These are phyloP conservation scores for Flaveria linearis DNA, from an alignment of 129 eudicot genomes.

Conservation along the genomic window DNA sequence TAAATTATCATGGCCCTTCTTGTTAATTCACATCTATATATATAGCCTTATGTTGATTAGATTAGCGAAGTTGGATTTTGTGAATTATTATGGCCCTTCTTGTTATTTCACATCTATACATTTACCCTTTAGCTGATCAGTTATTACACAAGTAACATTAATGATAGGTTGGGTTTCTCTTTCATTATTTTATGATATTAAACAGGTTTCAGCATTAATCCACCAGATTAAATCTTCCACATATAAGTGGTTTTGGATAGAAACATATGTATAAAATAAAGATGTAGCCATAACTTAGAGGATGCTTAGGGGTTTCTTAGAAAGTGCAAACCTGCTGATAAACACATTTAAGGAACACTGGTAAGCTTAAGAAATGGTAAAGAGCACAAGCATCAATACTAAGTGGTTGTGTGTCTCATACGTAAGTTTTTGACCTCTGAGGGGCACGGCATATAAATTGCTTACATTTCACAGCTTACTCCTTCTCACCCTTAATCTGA, in stretches of 20 bases:
- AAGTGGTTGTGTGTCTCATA: no score
- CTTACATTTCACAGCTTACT: background rate
- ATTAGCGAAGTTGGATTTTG: background rate
- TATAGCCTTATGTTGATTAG: no score
- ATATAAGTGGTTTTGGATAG: background rate
- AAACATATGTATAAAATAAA: background rate
- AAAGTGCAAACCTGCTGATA: background rate
- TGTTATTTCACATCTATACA: background rate
- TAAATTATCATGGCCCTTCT: no score
- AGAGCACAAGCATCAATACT: no score
- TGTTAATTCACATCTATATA: no score
- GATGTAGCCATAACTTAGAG: background rate
- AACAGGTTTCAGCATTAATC: background rate
- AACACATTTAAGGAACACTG: background rate
- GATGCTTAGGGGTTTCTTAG: background rate
- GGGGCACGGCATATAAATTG: background rate
- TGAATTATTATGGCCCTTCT: background rate
- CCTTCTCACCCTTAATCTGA: background rate
- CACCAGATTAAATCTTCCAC: background rate
- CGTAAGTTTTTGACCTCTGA: background rate
- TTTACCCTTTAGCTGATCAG: background rate
- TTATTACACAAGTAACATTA: conserved; percentile 5
- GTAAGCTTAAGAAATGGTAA: background rate
- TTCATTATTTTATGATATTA: background rate
- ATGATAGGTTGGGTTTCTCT: background rate